phyloP scores from a whole-genome alignment of 2,329 filamentous ascomycete genomes.

The Sporothrix mexicana region DNA sequence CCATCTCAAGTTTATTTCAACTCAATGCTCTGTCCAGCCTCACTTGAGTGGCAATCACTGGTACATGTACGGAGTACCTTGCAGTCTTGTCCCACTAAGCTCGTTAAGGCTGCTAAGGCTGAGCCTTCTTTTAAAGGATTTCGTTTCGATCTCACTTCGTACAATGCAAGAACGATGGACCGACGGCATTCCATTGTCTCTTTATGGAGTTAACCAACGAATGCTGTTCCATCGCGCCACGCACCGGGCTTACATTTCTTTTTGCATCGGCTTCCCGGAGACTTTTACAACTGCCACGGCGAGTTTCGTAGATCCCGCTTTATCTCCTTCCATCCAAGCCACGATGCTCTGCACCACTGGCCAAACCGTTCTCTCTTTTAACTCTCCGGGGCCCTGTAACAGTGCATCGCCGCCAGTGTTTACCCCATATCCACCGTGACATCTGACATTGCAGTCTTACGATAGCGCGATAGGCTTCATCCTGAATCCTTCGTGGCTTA shows the following conservation, averaged over 20 bases:
- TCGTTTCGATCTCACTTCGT: background rate
- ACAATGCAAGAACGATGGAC: too few species aligned
- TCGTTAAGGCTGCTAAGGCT: background rate
- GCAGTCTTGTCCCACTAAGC: background rate
- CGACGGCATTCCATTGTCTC: background rate
- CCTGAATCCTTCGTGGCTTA: background rate
- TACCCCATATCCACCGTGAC: background rate
- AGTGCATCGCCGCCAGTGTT: background rate
- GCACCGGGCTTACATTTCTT: too few species aligned
- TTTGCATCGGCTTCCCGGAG: too few species aligned
- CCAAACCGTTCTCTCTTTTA: background rate
- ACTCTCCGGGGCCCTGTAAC: background rate
- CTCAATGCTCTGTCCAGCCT: background rate
- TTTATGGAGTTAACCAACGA: background rate
- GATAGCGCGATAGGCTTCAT: background rate
- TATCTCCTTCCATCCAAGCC: background rate
- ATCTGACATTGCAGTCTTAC: background rate
- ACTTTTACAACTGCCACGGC: too few species aligned
- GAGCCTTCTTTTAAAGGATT: background rate
- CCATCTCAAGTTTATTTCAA: background rate
- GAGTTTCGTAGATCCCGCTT: too few species aligned
- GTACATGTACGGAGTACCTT: too few species aligned
- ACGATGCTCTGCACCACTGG: background rate
- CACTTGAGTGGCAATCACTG: background rate
- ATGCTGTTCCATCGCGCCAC: too few species aligned